Evolutionary conservation across 345 rosid genomes (phyloP).

Genomic region (Rhizophora apiculata): DNA sequence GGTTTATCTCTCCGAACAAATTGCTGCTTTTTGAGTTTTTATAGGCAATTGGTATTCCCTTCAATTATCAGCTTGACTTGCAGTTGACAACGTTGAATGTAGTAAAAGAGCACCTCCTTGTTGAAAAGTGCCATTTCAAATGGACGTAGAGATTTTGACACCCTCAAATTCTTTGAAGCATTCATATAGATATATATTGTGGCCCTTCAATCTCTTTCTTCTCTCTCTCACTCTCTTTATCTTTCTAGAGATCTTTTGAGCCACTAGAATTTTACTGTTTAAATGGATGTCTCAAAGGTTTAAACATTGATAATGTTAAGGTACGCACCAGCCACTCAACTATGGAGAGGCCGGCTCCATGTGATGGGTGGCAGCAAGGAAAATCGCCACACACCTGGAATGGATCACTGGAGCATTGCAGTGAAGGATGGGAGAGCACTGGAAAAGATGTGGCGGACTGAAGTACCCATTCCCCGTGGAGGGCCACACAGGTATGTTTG

Average conservation of each 20-base stretch:
- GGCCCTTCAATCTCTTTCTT: too few species aligned
- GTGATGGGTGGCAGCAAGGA: constrained; percentile 90
- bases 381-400: constrained; percentile 69
- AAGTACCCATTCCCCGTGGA: constrained; percentile 78
- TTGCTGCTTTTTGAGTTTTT: too few species aligned
- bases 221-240: too few species aligned
- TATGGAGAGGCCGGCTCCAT: constrained; percentile 93
- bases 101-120: too few species aligned
- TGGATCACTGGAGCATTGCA: constrained; percentile 86
- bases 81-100: too few species aligned
- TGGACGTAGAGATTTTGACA: too few species aligned
- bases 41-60: too few species aligned
- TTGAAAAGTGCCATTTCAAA: too few species aligned
- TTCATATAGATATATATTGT: too few species aligned
- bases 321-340: constrained; percentile 87
- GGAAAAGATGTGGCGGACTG: constrained; percentile 58
- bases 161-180: too few species aligned
- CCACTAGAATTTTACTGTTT: neutral
- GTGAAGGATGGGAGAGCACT: constrained; percentile 68
- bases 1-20: too few species aligned
- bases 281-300: neutral
- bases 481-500: constrained; percentile 78
- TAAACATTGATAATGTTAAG: constrained; percentile 32
- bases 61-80: too few species aligned
- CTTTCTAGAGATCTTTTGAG: neutral